Evolutionary conservation across 208 protist genomes (phyloP), one percentile per base, ranked within the genome.

Genomic region (Acanthamoeba royreba): DNA sequence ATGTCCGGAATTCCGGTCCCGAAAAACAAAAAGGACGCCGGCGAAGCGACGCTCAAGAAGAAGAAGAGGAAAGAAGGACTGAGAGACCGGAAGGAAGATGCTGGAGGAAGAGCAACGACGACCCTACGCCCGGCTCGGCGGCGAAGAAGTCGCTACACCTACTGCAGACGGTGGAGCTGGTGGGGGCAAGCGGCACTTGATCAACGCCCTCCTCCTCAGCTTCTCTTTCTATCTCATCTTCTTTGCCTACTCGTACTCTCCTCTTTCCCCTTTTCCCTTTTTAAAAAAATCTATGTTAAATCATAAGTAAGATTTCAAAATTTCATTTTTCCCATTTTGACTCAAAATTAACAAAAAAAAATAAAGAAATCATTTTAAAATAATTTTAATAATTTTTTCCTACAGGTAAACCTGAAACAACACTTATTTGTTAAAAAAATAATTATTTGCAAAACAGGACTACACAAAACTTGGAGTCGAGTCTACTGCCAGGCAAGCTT

Each of bases 131-230:
- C n/a, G n/a, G n/a, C n/a, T n/a, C n/a, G n/a, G n/a, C n/a, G n/a
- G n/a, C n/a, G n/a, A n/a, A n/a, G n/a, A n/a, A n/a, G n/a, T n/a
- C n/a, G n/a, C n/a, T n/a, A n/a, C n/a, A n/a, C n/a, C n/a, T 40
- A 0, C 38, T 79, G 38, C 38, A 79, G 43, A 17, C 63, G 38
- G 15, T 22, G 35, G 17, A 46, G 38, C 38, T 15, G 17, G 35
- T 31, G 66, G 28, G 7, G 79, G 79, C 42, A 87, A 49, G 79
- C 79, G 79, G 17, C 79, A 87, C 28, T 17, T 87, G 45, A 19
- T 87, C 79, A 87, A 87, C 22, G 79, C 47, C 28, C 79, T 87
- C 28, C 25, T 55, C n/a, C 79, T 87, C 15, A 87, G 79, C 45
- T 7, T 35, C 8, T 49, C 46, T 33, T 87, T 87, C 45, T 87